Evolutionary conservation across 2,329 filamentous ascomycete genomes (phyloP), one percentile per base, ranked within the genome.

Genomic region (Botrytis elliptica): DNA sequence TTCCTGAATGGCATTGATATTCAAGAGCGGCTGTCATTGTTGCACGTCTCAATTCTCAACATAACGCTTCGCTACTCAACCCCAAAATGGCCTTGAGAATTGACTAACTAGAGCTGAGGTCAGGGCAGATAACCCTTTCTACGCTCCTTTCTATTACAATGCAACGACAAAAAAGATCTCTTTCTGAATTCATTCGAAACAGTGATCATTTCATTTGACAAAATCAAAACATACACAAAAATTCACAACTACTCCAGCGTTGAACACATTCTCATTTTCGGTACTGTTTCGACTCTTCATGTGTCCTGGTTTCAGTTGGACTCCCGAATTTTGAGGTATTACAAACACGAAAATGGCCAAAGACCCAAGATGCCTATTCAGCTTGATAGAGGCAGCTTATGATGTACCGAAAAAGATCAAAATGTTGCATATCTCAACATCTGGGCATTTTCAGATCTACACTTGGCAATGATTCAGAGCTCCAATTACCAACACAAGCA

Each of bases 1-100:
- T 67, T n/a, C 73, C 70, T 70, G 69, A 49, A 75, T 73, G 40
- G 46, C 49, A 55, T n/a, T 55, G 49, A 55, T 55, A 12, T 71
- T 64, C 60, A 42, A n/a, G 14, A 29, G 63, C 36, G 62, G 9
- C 29, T n/a, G n/a, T 68, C 75, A 74, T 76, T 65, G n/a, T 65
- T 65, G 62, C 62, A 65, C 40, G n/a, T 65, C 62, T 65, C 4
- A 14, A 46, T 33, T 33, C 62, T 46, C 62, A 65, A 65, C 62
- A 22, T 12, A 33, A 22, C n/a, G 18, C 18, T 33, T 65, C 29
- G n/a, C 25, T 57, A 38, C n/a, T 40, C 62, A 44, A 64, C 16
- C 40, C 25, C 25, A 16, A 29, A 20, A 64, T 29, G 62, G 38
- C 40, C 16, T 14, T 12, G 25, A 44, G 25, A 20, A 25, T 64